These are phyloP conservation scores for Scenedesmus sp. DNA, from an alignment of 163 green algal genomes.

Conservation along the genomic window DNA sequence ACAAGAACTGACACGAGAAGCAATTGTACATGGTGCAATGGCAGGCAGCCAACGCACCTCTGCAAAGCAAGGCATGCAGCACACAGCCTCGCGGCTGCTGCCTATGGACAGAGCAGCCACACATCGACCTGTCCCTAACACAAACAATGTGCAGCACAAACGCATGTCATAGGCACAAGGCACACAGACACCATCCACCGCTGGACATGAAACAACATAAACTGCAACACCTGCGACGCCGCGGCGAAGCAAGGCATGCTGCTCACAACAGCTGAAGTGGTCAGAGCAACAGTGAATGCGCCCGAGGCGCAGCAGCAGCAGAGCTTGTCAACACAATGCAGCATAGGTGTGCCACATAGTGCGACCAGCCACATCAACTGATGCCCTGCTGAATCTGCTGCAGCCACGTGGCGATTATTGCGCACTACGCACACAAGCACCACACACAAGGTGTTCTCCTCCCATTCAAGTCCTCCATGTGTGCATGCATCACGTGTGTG, in stretches of 20 bases:
- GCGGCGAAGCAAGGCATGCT: background rate
- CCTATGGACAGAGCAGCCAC: background rate
- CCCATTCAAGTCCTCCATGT: background rate
- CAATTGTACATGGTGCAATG: background rate
- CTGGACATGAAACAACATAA: background rate
- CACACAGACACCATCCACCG: background rate
- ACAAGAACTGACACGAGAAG: background rate
- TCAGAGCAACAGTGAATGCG: background rate
- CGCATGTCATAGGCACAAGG: background rate
- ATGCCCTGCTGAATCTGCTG: background rate
- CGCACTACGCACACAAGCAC: background rate
- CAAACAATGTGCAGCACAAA: background rate
- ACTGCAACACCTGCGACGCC: background rate
- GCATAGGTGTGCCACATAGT: background rate
- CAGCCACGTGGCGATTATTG: background rate
- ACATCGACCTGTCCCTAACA: background rate
- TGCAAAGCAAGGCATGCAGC: background rate
- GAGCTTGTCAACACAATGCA: background rate
- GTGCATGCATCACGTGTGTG: background rate
- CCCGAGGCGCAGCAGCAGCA: background rate
- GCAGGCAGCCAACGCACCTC: background rate
- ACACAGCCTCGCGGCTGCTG: background rate
- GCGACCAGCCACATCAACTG: background rate
- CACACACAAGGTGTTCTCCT: background rate
- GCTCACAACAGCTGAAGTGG: background rate